phyloP scores from a whole-genome alignment of 2,329 filamentous ascomycete species.

The Alternaria hordeiaustralica region DNA sequence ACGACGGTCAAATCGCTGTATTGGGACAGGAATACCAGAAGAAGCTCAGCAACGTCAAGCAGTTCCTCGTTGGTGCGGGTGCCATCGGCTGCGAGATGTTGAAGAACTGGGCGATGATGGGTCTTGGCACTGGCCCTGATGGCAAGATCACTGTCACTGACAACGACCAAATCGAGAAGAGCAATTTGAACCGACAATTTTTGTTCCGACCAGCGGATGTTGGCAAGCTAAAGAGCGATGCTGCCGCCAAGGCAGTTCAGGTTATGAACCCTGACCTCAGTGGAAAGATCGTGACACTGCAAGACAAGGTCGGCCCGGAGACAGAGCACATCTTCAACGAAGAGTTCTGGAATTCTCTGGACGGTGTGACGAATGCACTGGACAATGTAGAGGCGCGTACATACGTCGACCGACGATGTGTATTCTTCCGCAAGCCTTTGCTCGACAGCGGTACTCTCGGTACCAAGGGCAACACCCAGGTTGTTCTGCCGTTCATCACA shows the following conservation, averaged over 20 bases:
- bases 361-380: constrained; percentile 94
- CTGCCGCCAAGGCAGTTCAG: constrained; percentile 86
- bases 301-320: constrained; percentile 88
- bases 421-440: constrained; percentile 97
- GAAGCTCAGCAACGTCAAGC: constrained; percentile 85
- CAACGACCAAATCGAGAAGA: constrained; percentile 99
- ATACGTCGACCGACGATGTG: constrained; percentile 93
- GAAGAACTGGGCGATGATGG: constrained; percentile 99
- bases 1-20: constrained; percentile 96
- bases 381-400: constrained; percentile 98
- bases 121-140: constrained; percentile 83
- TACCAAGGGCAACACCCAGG: constrained; percentile 98
- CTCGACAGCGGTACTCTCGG: constrained; percentile 98
- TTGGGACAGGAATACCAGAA: constrained; percentile 94
- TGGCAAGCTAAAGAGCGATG: constrained; percentile 95
- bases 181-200: constrained; percentile 97
- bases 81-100: constrained; percentile 99
- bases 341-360: constrained; percentile 83
- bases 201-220: constrained; percentile 93
- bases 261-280: constrained; percentile 93
- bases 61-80: constrained; percentile 95
- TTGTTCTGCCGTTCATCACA: constrained; percentile 86
- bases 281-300: constrained; percentile 83
- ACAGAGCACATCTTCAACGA: constrained; percentile 96
- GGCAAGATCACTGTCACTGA: constrained; percentile 94